Evolutionary conservation across 2,329 filamentous ascomycete genomes (phyloP).

Genomic region (Thielaviopsis ethacetica): DNA sequence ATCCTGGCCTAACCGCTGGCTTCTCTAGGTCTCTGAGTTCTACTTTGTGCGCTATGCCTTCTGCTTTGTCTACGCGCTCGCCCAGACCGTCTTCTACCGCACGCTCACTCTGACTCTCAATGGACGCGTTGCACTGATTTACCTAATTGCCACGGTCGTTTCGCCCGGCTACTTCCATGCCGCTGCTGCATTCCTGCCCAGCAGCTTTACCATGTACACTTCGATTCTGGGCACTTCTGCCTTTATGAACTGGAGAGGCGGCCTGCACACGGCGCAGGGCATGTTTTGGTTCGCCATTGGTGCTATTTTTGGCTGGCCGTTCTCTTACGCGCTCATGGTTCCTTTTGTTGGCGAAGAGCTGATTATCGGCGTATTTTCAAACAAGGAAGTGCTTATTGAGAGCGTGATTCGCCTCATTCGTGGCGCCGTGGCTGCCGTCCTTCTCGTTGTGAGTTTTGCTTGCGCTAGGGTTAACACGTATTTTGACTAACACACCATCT

Average conservation of each 20-base stretch:
- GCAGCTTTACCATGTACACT: constrained; percentile 93
- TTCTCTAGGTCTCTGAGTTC: constrained; percentile 50
- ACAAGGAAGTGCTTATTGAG: constrained; percentile 42
- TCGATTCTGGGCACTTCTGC: constrained; percentile 71
- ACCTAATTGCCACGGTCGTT: constrained; percentile 57
- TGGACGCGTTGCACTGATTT: constrained; percentile 69
- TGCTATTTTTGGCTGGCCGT: constrained; percentile 84
- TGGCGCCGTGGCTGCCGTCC: constrained; percentile 47
- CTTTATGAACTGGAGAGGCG: constrained; percentile 80
- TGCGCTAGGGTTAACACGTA: neutral
- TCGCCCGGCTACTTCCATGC: constrained; percentile 92
- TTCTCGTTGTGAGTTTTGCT: constrained; percentile 45
- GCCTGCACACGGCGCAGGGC: constrained; percentile 62
- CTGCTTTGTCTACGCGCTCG: constrained; percentile 60
- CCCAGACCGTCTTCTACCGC: constrained; percentile 68
- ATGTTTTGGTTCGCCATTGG: constrained; percentile 86
- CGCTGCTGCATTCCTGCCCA: constrained; percentile 72
- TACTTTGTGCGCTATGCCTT: constrained; percentile 68
- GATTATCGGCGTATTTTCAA: constrained; percentile 36
- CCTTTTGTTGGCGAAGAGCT: constrained; percentile 72
- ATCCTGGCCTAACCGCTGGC: neutral
- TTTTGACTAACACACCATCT: neutral
- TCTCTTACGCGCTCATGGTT: constrained; percentile 63
- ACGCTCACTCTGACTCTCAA: constrained; percentile 63
- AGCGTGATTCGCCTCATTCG: constrained; percentile 45